A percentile compares a stretch with the other conserved stretches of the same genome.
Evolutionary conservation across 257 asterid genomes (phyloP).

Genomic region (Gynochthodes officinalis): DNA sequence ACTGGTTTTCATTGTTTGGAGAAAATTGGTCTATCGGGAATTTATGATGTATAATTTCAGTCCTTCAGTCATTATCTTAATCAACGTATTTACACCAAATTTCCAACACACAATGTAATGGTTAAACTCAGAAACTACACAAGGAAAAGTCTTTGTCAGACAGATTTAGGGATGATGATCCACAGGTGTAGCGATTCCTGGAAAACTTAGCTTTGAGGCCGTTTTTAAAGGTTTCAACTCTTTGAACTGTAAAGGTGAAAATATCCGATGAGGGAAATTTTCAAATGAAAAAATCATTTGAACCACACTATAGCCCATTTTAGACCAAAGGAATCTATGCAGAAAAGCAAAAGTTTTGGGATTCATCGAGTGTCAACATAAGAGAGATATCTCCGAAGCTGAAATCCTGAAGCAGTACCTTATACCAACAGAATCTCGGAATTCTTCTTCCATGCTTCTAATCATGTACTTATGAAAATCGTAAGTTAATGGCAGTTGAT

Average conservation of each 20-base stretch:
- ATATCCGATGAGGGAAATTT: background rate
- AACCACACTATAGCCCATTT: background rate
- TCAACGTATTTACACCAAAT: no score
- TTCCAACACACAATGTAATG: no score
- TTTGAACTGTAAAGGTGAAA: background rate
- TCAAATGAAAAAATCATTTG: background rate
- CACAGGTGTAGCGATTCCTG: background rate
- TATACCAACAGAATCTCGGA: slow-evolving; percentile 91
- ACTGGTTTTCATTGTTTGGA: background rate
- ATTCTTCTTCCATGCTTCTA: slow-evolving; percentile 97
- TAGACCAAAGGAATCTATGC: background rate
- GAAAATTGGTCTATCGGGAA: no score
- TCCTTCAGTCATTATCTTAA: no score
- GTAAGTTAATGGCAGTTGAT: slow-evolving; percentile 76
- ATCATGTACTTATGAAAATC: slow-evolving; percentile 95
- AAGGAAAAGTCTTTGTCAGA: no score
- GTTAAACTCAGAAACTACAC: no score
- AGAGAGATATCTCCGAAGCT: background rate
- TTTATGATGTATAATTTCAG: no score
- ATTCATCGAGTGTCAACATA: background rate
- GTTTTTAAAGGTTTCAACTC: background rate
- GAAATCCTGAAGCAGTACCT: slow-evolving; percentile 39
- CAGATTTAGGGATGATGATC: background rate
- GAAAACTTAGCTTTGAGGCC: background rate
- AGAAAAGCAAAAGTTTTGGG: background rate